phyloP scores from a whole-genome alignment of 441 rosid species.

The Isatis lusitanica region DNA sequence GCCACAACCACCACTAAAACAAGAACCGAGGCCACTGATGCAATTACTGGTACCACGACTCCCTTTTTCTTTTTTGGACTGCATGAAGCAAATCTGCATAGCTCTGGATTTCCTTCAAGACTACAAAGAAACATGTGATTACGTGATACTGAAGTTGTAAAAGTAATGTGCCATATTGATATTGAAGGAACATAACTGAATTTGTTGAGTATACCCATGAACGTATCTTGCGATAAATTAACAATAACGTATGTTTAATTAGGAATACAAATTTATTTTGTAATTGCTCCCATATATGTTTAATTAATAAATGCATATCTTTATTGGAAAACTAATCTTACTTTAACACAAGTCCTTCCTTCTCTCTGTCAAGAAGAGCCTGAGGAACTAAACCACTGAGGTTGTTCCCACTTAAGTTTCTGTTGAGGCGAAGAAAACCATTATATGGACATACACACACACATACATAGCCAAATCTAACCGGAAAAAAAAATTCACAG shows the following conservation, averaged over 20 bases:
- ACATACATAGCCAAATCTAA: not conserved
- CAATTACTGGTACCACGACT: not conserved
- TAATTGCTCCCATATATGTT: no score
- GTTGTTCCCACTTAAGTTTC: constrained; percentile 27
- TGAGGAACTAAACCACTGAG: constrained; percentile 27
- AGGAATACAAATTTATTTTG: no score
- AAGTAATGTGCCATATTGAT: not conserved
- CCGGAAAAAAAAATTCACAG: not conserved
- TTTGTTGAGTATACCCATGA: no score
- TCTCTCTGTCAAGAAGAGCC: constrained; percentile 18
- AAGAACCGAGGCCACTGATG: constrained; percentile 4
- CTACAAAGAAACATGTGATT: not conserved
- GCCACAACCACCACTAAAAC: not conserved
- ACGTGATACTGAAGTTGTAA: not conserved
- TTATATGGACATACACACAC: no score
- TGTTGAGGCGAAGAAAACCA: not conserved
- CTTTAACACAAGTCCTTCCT: constrained; percentile 18
- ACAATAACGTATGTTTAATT: no score
- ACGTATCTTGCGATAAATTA: no score
- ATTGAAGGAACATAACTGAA: no score
- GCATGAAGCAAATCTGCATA: not conserved
- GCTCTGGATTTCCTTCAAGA: constrained; percentile 19
- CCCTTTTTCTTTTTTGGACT: not conserved
- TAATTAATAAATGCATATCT: not conserved
- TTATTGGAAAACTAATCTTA: not conserved